A percentile compares a stretch with the other conserved stretches of the same genome.
phyloP scores from a whole-genome alignment of 2,329 filamentous ascomycete genomes.

The Aspergillus chevalieri region DNA sequence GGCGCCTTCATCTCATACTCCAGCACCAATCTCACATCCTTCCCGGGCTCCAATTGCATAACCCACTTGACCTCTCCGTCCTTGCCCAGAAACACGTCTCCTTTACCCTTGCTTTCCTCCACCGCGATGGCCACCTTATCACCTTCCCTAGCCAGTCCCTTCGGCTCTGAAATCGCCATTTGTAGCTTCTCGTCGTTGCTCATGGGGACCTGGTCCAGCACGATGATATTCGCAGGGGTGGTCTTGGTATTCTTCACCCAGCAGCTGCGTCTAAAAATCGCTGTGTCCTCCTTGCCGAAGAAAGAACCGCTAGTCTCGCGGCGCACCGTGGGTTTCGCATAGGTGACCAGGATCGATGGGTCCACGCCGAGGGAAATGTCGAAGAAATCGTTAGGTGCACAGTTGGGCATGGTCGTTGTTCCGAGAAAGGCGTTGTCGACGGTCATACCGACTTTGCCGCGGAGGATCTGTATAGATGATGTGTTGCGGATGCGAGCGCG shows the following conservation, averaged over 20 bases:
- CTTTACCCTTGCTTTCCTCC: constrained; percentile 49
- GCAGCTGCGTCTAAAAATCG: constrained; percentile 24
- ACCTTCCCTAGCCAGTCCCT: constrained; percentile 21
- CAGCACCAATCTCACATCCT: constrained; percentile 51
- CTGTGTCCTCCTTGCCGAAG: constrained; percentile 26
- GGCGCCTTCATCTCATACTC: constrained; percentile 59
- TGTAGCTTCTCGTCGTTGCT: constrained; percentile 26
- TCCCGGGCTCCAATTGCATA: constrained; percentile 53
- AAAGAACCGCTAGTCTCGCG: constrained; percentile 18
- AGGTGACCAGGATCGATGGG: constrained; percentile 24
- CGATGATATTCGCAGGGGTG: constrained; percentile 18
- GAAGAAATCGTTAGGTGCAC: constrained; percentile 22
- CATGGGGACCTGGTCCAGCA: constrained; percentile 29
- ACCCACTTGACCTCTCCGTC: constrained; percentile 55
- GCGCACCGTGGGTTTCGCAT: constrained; percentile 23
- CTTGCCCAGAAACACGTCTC: constrained; percentile 50
- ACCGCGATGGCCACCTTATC: constrained; percentile 14
- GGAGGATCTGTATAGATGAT: constrained; percentile 24
- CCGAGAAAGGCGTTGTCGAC: constrained; percentile 28
- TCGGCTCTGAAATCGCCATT: constrained; percentile 23
- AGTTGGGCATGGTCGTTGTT: constrained; percentile 17
- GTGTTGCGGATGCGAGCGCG: constrained; percentile 36
- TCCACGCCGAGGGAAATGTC: constrained; percentile 29
- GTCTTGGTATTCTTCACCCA: constrained; percentile 28
- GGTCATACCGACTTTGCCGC: constrained; percentile 20